Conservation (phyloP, 192 early-diverging fungal genomes). For the Lobosporangium transversale region DNA sequence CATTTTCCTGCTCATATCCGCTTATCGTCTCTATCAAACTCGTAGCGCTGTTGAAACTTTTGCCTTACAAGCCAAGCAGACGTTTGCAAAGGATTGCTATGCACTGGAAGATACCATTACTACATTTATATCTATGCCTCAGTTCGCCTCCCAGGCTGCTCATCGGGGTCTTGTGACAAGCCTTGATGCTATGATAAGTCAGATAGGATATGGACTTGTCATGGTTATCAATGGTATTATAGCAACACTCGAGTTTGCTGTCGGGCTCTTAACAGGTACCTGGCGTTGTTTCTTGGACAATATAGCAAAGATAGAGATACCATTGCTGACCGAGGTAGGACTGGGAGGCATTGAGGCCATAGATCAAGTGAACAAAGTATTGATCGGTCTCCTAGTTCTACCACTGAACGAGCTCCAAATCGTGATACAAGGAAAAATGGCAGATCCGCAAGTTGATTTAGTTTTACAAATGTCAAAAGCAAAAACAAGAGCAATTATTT, state of each 20-base stretch:
- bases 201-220: constrained; percentile 25
- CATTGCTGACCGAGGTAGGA: constrained; percentile 28
- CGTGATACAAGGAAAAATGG: constrained; percentile 23
- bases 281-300: constrained; percentile 43
- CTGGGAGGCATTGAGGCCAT: constrained; percentile 22
- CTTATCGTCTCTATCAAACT: constrained; percentile 23
- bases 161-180: constrained; percentile 16
- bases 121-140: constrained; percentile 8
- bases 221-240: constrained; percentile 23
- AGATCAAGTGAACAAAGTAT: constrained; percentile 17
- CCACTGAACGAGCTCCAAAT: constrained; percentile 23
- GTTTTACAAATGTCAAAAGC: not conserved
- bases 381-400: not conserved
- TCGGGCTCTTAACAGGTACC: constrained; percentile 26
- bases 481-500: no score
- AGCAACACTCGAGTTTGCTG: constrained; percentile 11
- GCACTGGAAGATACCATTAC: constrained; percentile 17
- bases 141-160: constrained; percentile 17
- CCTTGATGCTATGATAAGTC: constrained; percentile 11
- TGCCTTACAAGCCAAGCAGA: not conserved
- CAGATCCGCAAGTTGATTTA: constrained; percentile 12
- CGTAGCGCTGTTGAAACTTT: constrained; percentile 1
- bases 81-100: constrained; percentile 11
- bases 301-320: constrained; percentile 17
- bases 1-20: constrained; percentile 25